Base-by-base conservation (phyloP, 495 filamentous ascomycete species). In the Aspergillus coremiiformis region DNA sequence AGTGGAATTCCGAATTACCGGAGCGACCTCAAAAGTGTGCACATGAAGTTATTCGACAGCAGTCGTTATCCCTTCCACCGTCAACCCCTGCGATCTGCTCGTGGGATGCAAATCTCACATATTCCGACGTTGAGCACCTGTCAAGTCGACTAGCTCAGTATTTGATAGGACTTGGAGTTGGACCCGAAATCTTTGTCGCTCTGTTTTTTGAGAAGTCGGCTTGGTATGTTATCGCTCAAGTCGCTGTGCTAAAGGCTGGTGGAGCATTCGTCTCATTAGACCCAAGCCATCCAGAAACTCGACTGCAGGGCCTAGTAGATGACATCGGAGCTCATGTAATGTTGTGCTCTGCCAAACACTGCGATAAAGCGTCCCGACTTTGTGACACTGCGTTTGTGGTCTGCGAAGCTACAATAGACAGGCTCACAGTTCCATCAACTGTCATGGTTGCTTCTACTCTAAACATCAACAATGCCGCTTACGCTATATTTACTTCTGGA, bases 191-290 rank as follows among this genome's bases (percentile, higher is more conserved):
- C 0, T 61, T 78, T 14, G 77, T 85, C 10, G 76, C 77, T 4
- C 44, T 84, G 1, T 80, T 66, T 35, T 82, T 83, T 22, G 77
- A 82, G 26, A 83, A 82, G 56, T 80, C 77, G 0, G 68, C 67
- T 0, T 83, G 77, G 78, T 68, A 72, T 11, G 52, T 78, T 5
- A 66, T 84, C 23, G 64, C 78, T 1, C 71, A 77, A 55, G 52
- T 83, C 3, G 81, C 77, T 1, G 71, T 85, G 15, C 64, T 79
- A 6, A 81, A 79, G 55, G 78, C 82, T 6, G 83, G 83, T 3
- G 79, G 75, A 17, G 80, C 74, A 0, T 80, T 80, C 57, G 75
- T 83, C 2, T 75, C 72, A 0, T 62, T 87, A 6, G 82, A 86
- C 57, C 74, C 78, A 14, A 64, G 66, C 0, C 73, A 82, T 39